Base-by-base conservation (phyloP, 495 filamentous ascomycete genomes). In the Extremus antarcticus region DNA sequence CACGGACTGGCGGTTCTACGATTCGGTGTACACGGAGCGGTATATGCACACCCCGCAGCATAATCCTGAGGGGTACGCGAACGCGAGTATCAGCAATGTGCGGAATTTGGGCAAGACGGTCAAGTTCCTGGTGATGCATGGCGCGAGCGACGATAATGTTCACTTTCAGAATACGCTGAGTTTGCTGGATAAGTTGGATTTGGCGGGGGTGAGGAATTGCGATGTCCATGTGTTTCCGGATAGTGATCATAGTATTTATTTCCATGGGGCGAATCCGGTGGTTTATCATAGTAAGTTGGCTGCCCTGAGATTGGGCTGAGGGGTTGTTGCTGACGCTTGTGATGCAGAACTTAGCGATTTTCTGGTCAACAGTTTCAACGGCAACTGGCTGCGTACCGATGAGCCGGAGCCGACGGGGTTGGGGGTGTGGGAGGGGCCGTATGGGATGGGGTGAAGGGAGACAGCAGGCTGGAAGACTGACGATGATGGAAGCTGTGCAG, bases 321-420 rank as follows among this genome's bases (percentile, higher is more conserved):
- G 29, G 4, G 29, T 15, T 11, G 11, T 15, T 35, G 51, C 70
- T 71, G 65, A 75, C 53, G 20, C 16, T 39, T 51, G 13, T 54
- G 13, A n/a, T 46, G 25, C 56, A 95, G 90, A 88, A 68, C 73
- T 98, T 17, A 82, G 77, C 55, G 94, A 85, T 68, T 98, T 92
- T 90, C 79, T 98, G 51, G 77, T 95, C 66, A 95, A 96, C 66
- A 92, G 94, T 0, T 97, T 98, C 69, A 97, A 96, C 60, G 94
- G 91, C 22, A 91, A 96, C 66, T 98, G 91, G 87, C 67, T 89
- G 48, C 81, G 81, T 58, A 81, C 86, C n/a, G 73, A 76, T 3
- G 70, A 83, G 41, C 78, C 90, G 4, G 77, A 80, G 59, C 88
- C 89, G 1, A 71, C 68, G 38, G 39, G 21, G 17, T 3, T 53